Percentiles rank a stretch among this genome's conserved stretches.
These are phyloP conservation scores for Fagus sylvatica DNA, from an alignment of 306 rosid genomes.

Conservation along the genomic window DNA sequence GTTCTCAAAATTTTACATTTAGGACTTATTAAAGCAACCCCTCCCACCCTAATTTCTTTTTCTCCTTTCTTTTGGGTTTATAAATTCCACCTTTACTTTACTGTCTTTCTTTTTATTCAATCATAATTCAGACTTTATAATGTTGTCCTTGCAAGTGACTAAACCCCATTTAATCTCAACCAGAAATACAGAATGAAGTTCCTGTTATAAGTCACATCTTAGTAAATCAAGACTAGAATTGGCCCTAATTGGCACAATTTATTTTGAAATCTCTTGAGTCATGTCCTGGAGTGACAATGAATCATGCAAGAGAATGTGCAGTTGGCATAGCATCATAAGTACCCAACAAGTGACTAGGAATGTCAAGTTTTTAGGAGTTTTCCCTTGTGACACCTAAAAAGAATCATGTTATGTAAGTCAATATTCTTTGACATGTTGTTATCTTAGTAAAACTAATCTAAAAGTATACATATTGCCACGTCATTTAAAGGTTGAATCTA, in stretches of 20 bases:
- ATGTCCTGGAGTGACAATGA: neutral
- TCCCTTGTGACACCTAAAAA: neutral
- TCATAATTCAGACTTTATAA: too few species aligned
- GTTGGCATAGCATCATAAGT: neutral
- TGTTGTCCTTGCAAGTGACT: neutral
- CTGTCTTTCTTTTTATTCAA: too few species aligned
- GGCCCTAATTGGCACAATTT: neutral
- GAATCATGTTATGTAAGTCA: neutral
- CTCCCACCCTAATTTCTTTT: slow-evolving; percentile 5
- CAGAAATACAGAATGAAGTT: too few species aligned
- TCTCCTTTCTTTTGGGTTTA: slow-evolving; percentile 15
- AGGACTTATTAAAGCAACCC: neutral
- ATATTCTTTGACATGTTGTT: neutral
- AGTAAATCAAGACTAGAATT: neutral
- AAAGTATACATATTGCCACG: too few species aligned
- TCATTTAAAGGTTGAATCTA: too few species aligned
- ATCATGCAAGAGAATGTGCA: neutral
- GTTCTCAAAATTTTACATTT: slow-evolving; percentile 21
- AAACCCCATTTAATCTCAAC: neutral
- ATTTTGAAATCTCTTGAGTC: neutral
- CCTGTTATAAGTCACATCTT: neutral
- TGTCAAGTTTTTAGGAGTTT: neutral
- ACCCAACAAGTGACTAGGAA: neutral
- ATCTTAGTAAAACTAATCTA: neutral
- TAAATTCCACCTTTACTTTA: slow-evolving; percentile 8